Percentiles rank a stretch among this genome's conserved stretches.
phyloP scores from a whole-genome alignment of 2,329 filamentous ascomycete species.

The Aspergillus sergii region DNA sequence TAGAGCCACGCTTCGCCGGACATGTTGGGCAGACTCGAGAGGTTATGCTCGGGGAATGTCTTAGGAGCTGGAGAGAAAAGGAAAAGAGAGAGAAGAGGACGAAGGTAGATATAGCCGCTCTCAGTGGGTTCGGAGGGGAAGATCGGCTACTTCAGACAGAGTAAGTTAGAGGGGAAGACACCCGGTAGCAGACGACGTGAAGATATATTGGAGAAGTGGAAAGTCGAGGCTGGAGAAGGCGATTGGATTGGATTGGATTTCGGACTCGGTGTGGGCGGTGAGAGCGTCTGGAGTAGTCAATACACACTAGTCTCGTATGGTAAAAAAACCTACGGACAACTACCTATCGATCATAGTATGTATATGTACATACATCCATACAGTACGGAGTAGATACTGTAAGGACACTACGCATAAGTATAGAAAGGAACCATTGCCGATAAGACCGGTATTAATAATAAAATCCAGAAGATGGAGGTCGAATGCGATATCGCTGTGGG shows the following conservation, averaged over 20 bases:
- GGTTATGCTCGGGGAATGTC: not conserved
- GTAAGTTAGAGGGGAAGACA: not conserved
- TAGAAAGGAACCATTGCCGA: not conserved
- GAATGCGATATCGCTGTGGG: not conserved
- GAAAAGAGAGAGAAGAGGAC: not conserved
- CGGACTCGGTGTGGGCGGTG: constrained; percentile 9
- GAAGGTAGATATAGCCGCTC: not conserved
- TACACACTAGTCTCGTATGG: not conserved
- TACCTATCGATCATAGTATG: too few relatives aligned
- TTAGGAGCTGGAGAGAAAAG: constrained; percentile 11
- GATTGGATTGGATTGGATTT: constrained; percentile 1
- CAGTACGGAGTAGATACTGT: too few relatives aligned
- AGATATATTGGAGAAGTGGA: constrained; percentile 3
- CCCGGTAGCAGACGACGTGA: not conserved
- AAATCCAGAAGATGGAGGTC: not conserved
- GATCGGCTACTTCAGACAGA: not conserved
- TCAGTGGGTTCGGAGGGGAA: not conserved
- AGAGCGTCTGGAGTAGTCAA: not conserved
- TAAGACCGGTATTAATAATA: not conserved
- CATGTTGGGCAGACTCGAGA: constrained; percentile 60
- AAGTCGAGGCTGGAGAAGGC: not conserved
- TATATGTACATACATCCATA: too few relatives aligned
- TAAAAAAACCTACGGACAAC: not conserved
- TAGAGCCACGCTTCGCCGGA: constrained; percentile 98
- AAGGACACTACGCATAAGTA: too few relatives aligned